phyloP scores from a whole-genome alignment of 2,329 filamentous ascomycete genomes.

The Epichloe glyceriae region DNA sequence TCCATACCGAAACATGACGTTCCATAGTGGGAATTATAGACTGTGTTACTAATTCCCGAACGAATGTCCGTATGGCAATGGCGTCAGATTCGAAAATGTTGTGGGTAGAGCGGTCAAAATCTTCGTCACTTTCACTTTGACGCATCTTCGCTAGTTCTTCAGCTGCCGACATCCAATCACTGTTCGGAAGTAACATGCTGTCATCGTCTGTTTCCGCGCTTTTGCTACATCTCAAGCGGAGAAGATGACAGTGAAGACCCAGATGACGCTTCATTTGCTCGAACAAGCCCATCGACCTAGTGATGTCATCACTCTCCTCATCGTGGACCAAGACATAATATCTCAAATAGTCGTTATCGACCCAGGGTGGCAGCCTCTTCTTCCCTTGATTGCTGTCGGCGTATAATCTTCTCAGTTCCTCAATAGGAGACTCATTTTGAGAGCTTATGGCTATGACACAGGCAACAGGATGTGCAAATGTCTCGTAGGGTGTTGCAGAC shows the following conservation, averaged over 20 bases:
- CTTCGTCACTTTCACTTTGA: constrained; percentile 51
- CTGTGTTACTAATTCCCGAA: constrained; percentile 89
- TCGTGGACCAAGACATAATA: constrained; percentile 97
- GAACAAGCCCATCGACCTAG: constrained; percentile 77
- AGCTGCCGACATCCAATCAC: constrained; percentile 77
- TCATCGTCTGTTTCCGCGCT: constrained; percentile 87
- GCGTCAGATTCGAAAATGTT: constrained; percentile 90
- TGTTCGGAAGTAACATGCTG: constrained; percentile 65
- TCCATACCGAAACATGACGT: constrained; percentile 80
- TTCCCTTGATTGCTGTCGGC: constrained; percentile 69
- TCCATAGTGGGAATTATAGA: constrained; percentile 96
- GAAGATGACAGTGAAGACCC: constrained; percentile 83
- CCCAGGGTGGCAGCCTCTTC: constrained; percentile 65
- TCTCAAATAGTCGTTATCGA: constrained; percentile 80
- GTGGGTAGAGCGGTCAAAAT: constrained; percentile 56
- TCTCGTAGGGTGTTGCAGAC: constrained; percentile 72
- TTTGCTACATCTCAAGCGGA: constrained; percentile 72
- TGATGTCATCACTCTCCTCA: constrained; percentile 88
- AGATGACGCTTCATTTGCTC: constrained; percentile 99
- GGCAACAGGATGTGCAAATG: constrained; percentile 87
- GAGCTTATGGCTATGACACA: constrained; percentile 94
- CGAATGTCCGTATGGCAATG: constrained; percentile 74
- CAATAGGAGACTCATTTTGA: constrained; percentile 68
- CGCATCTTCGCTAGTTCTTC: constrained; percentile 72
- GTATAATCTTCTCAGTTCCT: constrained; percentile 75